Evolutionary conservation across 306 rosid species (phyloP).

Genomic region (Cercis canadensis): DNA sequence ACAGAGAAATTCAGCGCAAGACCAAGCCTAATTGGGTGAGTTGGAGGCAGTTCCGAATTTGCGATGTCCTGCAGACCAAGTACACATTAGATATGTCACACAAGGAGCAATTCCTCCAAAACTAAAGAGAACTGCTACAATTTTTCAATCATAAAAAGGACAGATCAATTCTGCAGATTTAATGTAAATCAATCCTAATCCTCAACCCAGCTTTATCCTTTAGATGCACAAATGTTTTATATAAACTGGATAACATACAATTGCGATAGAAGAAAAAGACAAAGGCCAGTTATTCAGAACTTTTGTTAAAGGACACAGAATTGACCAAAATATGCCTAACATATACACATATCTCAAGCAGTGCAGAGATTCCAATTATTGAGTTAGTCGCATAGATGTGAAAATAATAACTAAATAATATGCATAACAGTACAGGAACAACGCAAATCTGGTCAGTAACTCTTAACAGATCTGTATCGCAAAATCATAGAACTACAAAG

Average conservation of each 20-base stretch:
- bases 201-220: too few species aligned
- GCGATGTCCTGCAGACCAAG: slow-evolving; percentile 79
- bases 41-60: slow-evolving; percentile 85
- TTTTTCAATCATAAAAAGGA: too few species aligned
- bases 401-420: not conserved
- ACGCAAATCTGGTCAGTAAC: slow-evolving; percentile 20
- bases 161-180: too few species aligned
- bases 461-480: slow-evolving; percentile 22
- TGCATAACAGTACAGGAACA: not conserved
- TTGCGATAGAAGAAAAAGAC: too few species aligned
- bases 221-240: too few species aligned
- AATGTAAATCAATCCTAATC: too few species aligned
- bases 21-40: slow-evolving; percentile 97
- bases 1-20: slow-evolving; percentile 97
- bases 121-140: too few species aligned
- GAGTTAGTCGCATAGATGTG: not conserved
- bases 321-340: too few species aligned
- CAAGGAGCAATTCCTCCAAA: not conserved
- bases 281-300: too few species aligned
- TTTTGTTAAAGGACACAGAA: too few species aligned
- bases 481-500: not conserved
- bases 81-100: not conserved
- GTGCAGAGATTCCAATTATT: not conserved
- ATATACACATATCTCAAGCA: too few species aligned
- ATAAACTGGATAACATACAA: too few species aligned